A percentile compares a stretch with the other conserved stretches of the same genome.
Conservation (phyloP, 495 filamentous ascomycete genomes). For the Aspergillus nanangensis region DNA sequence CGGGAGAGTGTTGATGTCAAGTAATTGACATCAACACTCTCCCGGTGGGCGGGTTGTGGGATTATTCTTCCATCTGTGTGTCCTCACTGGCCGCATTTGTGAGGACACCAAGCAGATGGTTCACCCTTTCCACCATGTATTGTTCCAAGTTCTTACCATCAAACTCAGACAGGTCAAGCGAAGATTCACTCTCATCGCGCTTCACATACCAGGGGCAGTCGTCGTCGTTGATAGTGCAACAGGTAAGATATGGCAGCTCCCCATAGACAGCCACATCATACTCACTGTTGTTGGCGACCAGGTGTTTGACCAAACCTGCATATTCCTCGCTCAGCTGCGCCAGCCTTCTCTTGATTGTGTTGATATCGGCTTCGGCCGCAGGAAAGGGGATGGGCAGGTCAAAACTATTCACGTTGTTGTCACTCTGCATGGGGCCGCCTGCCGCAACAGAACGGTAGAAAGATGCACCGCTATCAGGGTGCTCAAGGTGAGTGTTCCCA, state of each 20-base stretch:
- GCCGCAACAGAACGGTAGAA: conserved; percentile 31
- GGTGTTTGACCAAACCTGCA: conserved; percentile 14
- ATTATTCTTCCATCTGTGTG: no score
- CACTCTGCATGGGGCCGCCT: no score
- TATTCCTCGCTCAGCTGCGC: conserved; percentile 36
- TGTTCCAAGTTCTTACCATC: no score
- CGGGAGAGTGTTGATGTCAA: no score
- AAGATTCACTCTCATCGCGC: neutral
- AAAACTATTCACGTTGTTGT: no score
- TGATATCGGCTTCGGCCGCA: conserved; percentile 19
- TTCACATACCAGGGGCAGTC: conserved; percentile 27
- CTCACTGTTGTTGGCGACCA: conserved; percentile 17
- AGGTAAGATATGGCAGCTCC: conserved; percentile 31
- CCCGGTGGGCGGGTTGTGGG: no score
- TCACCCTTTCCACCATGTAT: no score
- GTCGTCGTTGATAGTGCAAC: conserved; percentile 19
- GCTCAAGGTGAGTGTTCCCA: conserved; percentile 14
- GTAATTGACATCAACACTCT: no score
- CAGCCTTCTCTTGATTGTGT: conserved; percentile 37
- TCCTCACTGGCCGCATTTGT: no score
- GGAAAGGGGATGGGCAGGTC: conserved; percentile 19
- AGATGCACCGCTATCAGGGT: conserved; percentile 22
- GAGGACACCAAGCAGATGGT: no score
- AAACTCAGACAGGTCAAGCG: no score
- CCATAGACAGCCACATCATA: conserved; percentile 13